Percentiles rank a stretch among this genome's conserved stretches.
Conservation (phyloP, 129 eudicot genomes). For the Artemisia argyi region DNA sequence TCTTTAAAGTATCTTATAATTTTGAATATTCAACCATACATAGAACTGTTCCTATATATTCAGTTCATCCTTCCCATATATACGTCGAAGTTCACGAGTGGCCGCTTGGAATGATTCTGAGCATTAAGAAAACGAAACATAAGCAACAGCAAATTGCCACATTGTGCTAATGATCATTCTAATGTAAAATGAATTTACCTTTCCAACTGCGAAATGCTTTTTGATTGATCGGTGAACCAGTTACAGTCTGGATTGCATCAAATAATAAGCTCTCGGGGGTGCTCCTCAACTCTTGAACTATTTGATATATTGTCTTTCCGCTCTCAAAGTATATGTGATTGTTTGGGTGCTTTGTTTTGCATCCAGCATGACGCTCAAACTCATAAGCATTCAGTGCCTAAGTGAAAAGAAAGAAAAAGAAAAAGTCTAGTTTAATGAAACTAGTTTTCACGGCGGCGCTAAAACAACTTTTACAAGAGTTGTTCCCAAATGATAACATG, state of each 20-base stretch:
- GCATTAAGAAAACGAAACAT: background rate
- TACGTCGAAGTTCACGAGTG: slow-evolving; percentile 87
- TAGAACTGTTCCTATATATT: slow-evolving; percentile 39
- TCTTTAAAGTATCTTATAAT: slow-evolving; percentile 13
- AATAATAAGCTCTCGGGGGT: slow-evolving; percentile 64
- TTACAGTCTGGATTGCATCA: slow-evolving; percentile 71
- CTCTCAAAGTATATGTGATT: slow-evolving; percentile 86
- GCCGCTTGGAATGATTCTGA: slow-evolving; percentile 88
- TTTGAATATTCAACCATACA: slow-evolving; percentile 4
- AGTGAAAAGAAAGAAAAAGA: background rate
- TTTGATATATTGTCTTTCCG: slow-evolving; percentile 80
- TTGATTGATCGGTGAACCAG: slow-evolving; percentile 79
- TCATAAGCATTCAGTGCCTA: slow-evolving; percentile 78
- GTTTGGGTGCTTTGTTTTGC: slow-evolving; percentile 88
- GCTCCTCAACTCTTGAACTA: slow-evolving; percentile 78
- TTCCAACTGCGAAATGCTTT: slow-evolving; percentile 86
- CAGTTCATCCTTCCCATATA: slow-evolving; percentile 77
- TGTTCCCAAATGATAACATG: background rate
- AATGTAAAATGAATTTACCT: slow-evolving; percentile 39
- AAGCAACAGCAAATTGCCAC: background rate
- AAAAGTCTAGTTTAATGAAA: too few species aligned
- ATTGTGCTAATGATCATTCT: background rate
- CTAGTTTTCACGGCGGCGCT: too few species aligned
- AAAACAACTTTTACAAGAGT: background rate
- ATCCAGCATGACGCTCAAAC: slow-evolving; percentile 87